Percentiles rank a stretch among this genome's conserved stretches.
Evolutionary conservation across 768 basidiomycete species (phyloP).

Genomic region (Boletus sp.): DNA sequence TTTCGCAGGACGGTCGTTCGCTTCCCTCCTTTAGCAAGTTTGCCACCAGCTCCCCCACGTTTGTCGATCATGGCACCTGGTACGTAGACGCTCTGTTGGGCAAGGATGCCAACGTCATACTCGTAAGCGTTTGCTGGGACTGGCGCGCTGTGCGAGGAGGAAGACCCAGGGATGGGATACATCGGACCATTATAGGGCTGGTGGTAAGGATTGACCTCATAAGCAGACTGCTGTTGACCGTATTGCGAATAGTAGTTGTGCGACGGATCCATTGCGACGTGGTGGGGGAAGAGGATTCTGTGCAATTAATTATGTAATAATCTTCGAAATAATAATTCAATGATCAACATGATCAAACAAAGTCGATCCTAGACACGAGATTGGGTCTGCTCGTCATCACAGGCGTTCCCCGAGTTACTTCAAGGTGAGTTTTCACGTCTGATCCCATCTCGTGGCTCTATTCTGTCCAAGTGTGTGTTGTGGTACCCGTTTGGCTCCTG

Average conservation of each 20-base stretch:
- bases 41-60: slow-evolving; percentile 80
- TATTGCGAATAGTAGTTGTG: slow-evolving; percentile 51
- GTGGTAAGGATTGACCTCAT: slow-evolving; percentile 78
- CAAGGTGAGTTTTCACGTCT: slow-evolving; percentile 38
- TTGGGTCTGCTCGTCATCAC: slow-evolving; percentile 25
- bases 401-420: slow-evolving; percentile 31
- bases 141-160: slow-evolving; percentile 69
- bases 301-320: slow-evolving; percentile 17
- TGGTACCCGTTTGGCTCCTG: background rate
- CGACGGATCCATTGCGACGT: slow-evolving; percentile 28
- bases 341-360: slow-evolving; percentile 34
- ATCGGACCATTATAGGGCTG: slow-evolving; percentile 78
- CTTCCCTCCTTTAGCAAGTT: slow-evolving; percentile 87
- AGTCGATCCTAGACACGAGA: slow-evolving; percentile 5
- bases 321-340: background rate
- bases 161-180: slow-evolving; percentile 61
- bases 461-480: background rate
- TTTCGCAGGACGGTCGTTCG: slow-evolving; percentile 92
- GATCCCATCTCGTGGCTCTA: background rate
- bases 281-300: background rate
- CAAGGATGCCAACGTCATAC: slow-evolving; percentile 87
- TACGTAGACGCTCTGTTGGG: slow-evolving; percentile 90
- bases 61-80: slow-evolving; percentile 91
- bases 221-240: slow-evolving; percentile 49
- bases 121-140: slow-evolving; percentile 90